Evolutionary conservation across 23 red algal species (phyloP), one percentile per base, ranked within the genome.

Genomic region (Gracilariopsis chorda): DNA sequence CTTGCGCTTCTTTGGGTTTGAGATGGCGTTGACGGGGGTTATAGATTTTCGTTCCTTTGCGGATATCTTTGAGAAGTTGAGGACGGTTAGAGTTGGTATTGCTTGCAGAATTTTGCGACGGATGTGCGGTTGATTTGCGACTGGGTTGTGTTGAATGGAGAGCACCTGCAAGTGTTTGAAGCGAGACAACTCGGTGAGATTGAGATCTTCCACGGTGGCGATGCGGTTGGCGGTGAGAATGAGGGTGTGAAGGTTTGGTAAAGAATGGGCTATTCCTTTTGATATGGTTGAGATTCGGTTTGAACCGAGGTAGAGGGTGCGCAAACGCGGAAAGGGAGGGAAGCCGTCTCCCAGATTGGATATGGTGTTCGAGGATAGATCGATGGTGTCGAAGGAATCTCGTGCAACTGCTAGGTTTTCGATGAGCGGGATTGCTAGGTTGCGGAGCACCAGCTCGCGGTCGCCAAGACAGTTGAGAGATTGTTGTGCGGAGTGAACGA

Each of bases 171-270:
- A 57, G 23, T 51, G 51, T 16, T 53, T 67, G 28, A 90, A 48
- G 29, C 62, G 58, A 13, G 75, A 69, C 39, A 96, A 52, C 21
- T 87, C 81, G 2, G 70, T 3, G 5, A 94, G 79, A 29, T 90
- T 82, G 1, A 90, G 74, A 23, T 83, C 62, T 9, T 37, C 34
- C 41, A 96, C 34, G 55, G 64, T 68, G 3, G 42, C 62, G 43
- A 96, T 59, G 17, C 78, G 76, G 74, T 96, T 96, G 46, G 57
- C 46, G 40, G 94, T 96, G 41, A 96, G 94, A 41, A 96, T 63
- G 21, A 96, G 84, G 7, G 84, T 92, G 12, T 51, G 77, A 20
- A 96, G 61, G 14, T 83, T 90, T 40, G 94, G 94, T 14, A 91
- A 44, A 9, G 84, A 69, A 30, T 74, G 43, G 20, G 88, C 87